These are phyloP conservation scores for Exophiala lecanii-corni DNA, from an alignment of 2,329 filamentous ascomycete species.

Conservation along the genomic window DNA sequence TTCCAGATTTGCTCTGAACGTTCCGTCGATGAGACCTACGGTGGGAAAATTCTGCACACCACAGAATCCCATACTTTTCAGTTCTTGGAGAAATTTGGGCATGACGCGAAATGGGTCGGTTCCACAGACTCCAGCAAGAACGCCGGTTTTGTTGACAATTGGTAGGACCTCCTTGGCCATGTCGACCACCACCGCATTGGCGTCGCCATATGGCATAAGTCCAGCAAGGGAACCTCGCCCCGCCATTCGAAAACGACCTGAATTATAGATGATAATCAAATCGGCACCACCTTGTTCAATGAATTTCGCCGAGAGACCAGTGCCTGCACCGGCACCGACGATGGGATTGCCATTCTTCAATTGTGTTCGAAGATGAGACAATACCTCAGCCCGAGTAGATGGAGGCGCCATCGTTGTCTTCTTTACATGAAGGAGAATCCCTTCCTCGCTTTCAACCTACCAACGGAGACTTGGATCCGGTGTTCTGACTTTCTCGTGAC, in stretches of 20 bases:
- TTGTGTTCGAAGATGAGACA: slow-evolving; percentile 50
- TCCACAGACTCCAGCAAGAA: slow-evolving; percentile 66
- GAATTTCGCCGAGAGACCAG: slow-evolving; percentile 64
- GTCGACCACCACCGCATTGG: slow-evolving; percentile 64
- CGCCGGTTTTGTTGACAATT: slow-evolving; percentile 53
- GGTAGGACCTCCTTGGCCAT: slow-evolving; percentile 67
- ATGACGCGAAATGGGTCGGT: slow-evolving; percentile 66
- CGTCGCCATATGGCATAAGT: slow-evolving; percentile 66
- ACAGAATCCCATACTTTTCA: slow-evolving; percentile 60
- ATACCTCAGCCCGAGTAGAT: slow-evolving; percentile 52
- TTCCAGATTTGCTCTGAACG: slow-evolving; percentile 63
- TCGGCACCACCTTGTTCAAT: slow-evolving; percentile 65
- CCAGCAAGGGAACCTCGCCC: slow-evolving; percentile 65
- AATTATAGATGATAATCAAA: slow-evolving; percentile 69
- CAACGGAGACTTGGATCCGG: no score
- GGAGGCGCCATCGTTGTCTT: slow-evolving; percentile 59
- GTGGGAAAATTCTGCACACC: slow-evolving; percentile 72
- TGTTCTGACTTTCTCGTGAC: no score
- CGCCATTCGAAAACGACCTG: slow-evolving; percentile 68
- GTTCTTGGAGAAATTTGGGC: slow-evolving; percentile 53
- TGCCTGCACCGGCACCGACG: slow-evolving; percentile 63
- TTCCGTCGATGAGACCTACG: slow-evolving; percentile 61
- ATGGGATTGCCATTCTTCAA: slow-evolving; percentile 55
- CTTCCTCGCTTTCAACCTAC: no score
- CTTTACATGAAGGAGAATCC: no score